Conservation (phyloP, 208 protist genomes). For the Trypanosoma congolense region DNA sequence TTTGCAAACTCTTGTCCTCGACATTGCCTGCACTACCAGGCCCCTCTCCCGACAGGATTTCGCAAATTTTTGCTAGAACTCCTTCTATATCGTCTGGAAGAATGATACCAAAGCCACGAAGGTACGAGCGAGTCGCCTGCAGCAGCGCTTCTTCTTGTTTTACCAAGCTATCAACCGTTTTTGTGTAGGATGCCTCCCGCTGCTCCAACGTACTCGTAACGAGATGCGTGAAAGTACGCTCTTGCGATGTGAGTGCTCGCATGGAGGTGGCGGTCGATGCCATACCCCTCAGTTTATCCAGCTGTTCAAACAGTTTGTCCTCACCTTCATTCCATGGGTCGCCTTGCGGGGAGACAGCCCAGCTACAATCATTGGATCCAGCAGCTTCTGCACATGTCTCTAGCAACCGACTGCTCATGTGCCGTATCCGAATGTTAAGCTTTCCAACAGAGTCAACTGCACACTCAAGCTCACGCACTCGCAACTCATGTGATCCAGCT, state of each 20-base stretch:
- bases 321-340: conserved; percentile 21
- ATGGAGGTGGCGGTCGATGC: conserved; percentile 26
- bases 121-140: conserved; percentile 34
- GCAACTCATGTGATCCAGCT: conserved; percentile 68
- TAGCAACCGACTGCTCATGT: neutral
- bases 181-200: conserved; percentile 33
- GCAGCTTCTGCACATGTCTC: neutral
- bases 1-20: too few relatives aligned
- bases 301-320: conserved; percentile 33
- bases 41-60: too few relatives aligned
- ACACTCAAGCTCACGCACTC: conserved; percentile 71
- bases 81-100: conserved; percentile 25
- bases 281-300: conserved; percentile 37
- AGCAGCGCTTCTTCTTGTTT: conserved; percentile 38
- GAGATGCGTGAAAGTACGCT: conserved; percentile 41
- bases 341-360: neutral
- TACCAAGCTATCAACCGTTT: conserved; percentile 24
- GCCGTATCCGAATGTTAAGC: conserved; percentile 34
- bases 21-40: too few relatives aligned
- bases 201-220: conserved; percentile 35
- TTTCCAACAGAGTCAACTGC: conserved; percentile 41
- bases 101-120: conserved; percentile 31
- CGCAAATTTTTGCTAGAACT: too few relatives aligned
- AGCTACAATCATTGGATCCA: neutral
- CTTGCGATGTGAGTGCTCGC: conserved; percentile 36